Evolutionary conservation across 352 stramenopile genomes (phyloP).

Genomic region (Globisporangium yorkense): DNA sequence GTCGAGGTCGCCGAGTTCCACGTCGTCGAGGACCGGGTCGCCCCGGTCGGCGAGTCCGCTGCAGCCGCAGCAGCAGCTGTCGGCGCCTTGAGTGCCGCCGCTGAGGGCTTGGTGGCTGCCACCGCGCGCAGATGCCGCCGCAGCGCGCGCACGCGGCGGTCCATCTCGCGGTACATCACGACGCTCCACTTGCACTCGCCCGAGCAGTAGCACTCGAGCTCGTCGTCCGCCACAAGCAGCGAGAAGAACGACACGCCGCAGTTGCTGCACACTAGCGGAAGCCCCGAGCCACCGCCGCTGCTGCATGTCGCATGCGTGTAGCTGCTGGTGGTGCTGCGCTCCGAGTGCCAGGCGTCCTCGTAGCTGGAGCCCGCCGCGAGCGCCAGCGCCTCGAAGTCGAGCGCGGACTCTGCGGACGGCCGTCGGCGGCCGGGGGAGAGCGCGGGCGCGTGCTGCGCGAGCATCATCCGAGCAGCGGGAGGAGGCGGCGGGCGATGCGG

Average conservation of each 20-base stretch:
- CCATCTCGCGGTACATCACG: constrained; percentile 82
- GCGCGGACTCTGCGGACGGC: constrained; percentile 16
- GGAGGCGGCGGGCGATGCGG: neutral
- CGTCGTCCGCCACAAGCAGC: constrained; percentile 51
- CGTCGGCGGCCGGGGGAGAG: neutral
- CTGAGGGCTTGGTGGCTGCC: neutral
- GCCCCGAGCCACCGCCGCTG: constrained; percentile 36
- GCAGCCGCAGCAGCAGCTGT: neutral
- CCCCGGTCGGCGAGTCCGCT: neutral
- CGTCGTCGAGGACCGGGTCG: neutral
- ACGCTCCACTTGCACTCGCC: constrained; percentile 88
- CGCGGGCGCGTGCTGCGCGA: neutral
- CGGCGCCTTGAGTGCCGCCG: neutral
- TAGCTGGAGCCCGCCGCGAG: constrained; percentile 21
- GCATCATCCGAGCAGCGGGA: neutral
- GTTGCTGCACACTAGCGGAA: constrained; percentile 77
- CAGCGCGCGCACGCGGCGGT: constrained; percentile 53
- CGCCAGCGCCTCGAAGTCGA: constrained; percentile 40
- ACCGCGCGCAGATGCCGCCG: constrained; percentile 18
- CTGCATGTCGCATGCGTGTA: neutral
- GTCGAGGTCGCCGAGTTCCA: neutral
- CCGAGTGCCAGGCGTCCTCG: constrained; percentile 16
- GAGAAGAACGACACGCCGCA: constrained; percentile 82
- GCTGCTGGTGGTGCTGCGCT: neutral
- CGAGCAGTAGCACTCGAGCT: constrained; percentile 79